These are phyloP conservation scores for Nemania diffusa DNA, from an alignment of 2,329 filamentous ascomycete genomes.

Conservation along the genomic window DNA sequence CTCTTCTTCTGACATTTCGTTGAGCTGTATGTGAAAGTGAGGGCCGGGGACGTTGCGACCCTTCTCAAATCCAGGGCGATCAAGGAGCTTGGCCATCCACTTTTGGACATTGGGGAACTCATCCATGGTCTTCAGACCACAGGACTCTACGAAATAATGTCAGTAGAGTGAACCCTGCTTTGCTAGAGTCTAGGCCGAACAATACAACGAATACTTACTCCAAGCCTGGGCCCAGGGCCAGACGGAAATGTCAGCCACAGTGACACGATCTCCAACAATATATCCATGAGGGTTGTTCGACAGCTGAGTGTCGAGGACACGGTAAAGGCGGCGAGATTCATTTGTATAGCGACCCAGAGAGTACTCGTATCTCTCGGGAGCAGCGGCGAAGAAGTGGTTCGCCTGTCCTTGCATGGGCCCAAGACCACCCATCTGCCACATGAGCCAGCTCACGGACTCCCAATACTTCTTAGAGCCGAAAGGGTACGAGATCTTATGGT, in stretches of 20 bases:
- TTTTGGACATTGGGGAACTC: slow-evolving; percentile 79
- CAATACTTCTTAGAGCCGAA: slow-evolving; percentile 13
- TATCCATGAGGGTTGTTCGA: slow-evolving; percentile 62
- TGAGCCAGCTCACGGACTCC: slow-evolving; percentile 50
- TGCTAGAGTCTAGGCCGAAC: neutral
- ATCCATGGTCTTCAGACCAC: slow-evolving; percentile 54
- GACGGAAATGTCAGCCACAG: slow-evolving; percentile 80
- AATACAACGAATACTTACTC: slow-evolving; percentile 15
- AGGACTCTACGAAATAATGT: slow-evolving; percentile 6
- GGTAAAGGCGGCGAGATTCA: slow-evolving; percentile 83
- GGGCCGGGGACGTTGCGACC: slow-evolving; percentile 77
- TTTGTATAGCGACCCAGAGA: slow-evolving; percentile 82
- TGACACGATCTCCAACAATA: slow-evolving; percentile 73
- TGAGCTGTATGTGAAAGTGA: slow-evolving; percentile 28
- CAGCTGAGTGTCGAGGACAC: slow-evolving; percentile 78
- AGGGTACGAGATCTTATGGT: slow-evolving; percentile 81
- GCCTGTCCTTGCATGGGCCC: slow-evolving; percentile 24
- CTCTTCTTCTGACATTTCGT: slow-evolving; percentile 55
- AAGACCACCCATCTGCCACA: slow-evolving; percentile 34
- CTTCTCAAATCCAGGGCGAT: slow-evolving; percentile 76
- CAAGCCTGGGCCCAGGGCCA: slow-evolving; percentile 71
- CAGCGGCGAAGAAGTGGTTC: slow-evolving; percentile 34
- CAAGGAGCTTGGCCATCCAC: slow-evolving; percentile 78
- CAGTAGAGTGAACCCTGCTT: neutral
- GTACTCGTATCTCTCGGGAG: slow-evolving; percentile 78